Evolutionary conservation across 2,329 filamentous ascomycete genomes (phyloP).

Genomic region (Lachnellula hyalina): DNA sequence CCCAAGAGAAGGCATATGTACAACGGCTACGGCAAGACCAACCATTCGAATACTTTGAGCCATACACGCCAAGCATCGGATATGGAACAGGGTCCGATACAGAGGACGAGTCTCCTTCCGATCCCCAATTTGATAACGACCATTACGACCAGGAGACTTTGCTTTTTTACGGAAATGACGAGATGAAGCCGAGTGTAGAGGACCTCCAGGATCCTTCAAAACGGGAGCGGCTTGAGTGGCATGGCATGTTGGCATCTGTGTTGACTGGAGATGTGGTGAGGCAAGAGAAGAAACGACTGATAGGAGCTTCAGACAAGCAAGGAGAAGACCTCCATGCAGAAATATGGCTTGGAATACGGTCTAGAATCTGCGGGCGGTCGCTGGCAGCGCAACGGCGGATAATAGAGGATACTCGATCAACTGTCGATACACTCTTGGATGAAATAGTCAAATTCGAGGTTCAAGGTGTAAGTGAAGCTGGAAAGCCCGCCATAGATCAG

Average conservation of each 20-base stretch:
- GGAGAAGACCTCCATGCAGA: slow-evolving; percentile 62
- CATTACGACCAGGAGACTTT: slow-evolving; percentile 87
- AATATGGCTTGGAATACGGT: slow-evolving; percentile 85
- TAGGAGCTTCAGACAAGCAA: slow-evolving; percentile 63
- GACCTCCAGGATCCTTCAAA: slow-evolving; percentile 85
- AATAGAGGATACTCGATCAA: slow-evolving; percentile 75
- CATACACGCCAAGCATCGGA: slow-evolving; percentile 62
- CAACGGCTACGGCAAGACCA: slow-evolving; percentile 82
- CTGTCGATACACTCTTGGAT: slow-evolving; percentile 71
- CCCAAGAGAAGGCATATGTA: slow-evolving; percentile 92
- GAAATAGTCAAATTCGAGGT: slow-evolving; percentile 91
- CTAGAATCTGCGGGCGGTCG: slow-evolving; percentile 77
- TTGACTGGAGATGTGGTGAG: slow-evolving; percentile 94
- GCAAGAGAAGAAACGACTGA: slow-evolving; percentile 94
- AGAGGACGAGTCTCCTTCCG: slow-evolving; percentile 86
- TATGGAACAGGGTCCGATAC: slow-evolving; percentile 72
- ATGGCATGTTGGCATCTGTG: slow-evolving; percentile 94
- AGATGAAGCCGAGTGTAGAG: slow-evolving; percentile 81
- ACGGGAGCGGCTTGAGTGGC: slow-evolving; percentile 90
- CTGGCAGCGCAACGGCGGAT: slow-evolving; percentile 80
- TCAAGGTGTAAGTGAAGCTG: slow-evolving; percentile 82
- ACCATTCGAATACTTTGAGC: slow-evolving; percentile 45
- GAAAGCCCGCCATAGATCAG: slow-evolving; percentile 81
- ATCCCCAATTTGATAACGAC: slow-evolving; percentile 75
- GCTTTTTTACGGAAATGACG: slow-evolving; percentile 87